Percentiles rank a stretch among this genome's conserved stretches.
Conservation (phyloP, 129 eudicot species). For the Smallanthus sonchifolius region DNA sequence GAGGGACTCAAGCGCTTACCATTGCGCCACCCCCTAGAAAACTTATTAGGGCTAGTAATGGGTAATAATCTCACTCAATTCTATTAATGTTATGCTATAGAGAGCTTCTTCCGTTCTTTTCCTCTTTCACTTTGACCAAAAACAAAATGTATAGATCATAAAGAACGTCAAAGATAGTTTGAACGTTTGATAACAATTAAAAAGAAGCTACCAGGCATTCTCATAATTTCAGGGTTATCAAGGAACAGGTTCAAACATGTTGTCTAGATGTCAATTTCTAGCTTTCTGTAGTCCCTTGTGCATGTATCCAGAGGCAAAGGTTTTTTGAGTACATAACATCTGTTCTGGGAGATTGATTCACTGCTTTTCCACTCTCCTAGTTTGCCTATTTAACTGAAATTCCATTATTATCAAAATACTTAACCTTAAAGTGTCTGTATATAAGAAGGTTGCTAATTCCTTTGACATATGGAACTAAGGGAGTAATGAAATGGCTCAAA, state of each 20-base stretch:
- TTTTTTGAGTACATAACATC: neutral
- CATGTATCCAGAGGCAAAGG: neutral
- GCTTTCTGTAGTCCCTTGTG: neutral
- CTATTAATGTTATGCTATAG: neutral
- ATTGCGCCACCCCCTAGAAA: too few relatives aligned
- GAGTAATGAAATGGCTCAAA: neutral
- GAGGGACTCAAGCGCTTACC: too few relatives aligned
- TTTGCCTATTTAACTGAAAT: constrained; percentile 1
- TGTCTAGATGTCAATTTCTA: neutral
- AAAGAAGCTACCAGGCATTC: neutral
- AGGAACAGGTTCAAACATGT: neutral
- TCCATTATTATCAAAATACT: neutral
- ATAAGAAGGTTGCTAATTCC: neutral
- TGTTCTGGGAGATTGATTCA: neutral
- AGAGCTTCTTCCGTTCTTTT: neutral
- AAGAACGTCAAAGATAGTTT: neutral
- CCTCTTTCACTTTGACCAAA: neutral
- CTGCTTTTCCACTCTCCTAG: neutral
- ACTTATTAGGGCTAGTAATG: neutral
- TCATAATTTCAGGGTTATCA: neutral
- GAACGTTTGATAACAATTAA: neutral
- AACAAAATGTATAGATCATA: neutral
- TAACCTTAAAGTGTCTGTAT: neutral
- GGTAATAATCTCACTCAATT: neutral
- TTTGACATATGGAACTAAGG: neutral